Evolutionary conservation across 495 filamentous ascomycete genomes (phyloP).

Genomic region (Sporormia fimetaria): DNA sequence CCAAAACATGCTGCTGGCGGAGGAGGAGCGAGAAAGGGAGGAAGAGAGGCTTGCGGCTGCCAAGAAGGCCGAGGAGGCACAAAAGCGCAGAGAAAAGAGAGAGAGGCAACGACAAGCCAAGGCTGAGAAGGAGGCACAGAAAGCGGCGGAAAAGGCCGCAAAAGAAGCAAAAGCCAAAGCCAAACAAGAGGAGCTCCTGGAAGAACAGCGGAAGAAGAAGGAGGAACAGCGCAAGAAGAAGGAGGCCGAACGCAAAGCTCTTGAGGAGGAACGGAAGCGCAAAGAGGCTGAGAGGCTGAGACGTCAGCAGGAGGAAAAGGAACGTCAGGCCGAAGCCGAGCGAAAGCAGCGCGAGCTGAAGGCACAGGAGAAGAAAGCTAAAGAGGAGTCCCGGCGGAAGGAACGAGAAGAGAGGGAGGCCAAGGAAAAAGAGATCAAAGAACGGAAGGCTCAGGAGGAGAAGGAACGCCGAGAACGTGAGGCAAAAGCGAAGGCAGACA

Average conservation of each 20-base stretch:
- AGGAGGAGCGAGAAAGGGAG: constrained; percentile 68
- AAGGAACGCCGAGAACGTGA: constrained; percentile 40
- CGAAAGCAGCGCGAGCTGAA: constrained; percentile 63
- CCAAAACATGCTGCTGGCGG: constrained; percentile 81
- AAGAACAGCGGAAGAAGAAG: constrained; percentile 65
- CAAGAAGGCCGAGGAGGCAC: constrained; percentile 85
- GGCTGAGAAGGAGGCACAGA: constrained; percentile 77
- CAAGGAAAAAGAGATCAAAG: constrained; percentile 46
- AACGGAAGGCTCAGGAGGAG: constrained; percentile 43
- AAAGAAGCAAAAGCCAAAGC: constrained; percentile 70
- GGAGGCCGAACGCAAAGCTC: constrained; percentile 82
- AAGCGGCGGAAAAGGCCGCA: constrained; percentile 82
- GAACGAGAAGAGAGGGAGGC: constrained; percentile 68
- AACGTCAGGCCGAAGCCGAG: constrained; percentile 65
- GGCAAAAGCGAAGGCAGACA: constrained; percentile 29
- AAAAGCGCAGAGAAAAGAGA: constrained; percentile 86
- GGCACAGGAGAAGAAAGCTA: constrained; percentile 57
- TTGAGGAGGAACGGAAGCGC: constrained; percentile 70
- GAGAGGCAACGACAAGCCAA: constrained; percentile 71
- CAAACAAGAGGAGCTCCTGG: constrained; percentile 65
- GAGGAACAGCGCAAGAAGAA: constrained; percentile 88
- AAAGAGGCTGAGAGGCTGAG: constrained; percentile 72
- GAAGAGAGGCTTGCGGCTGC: constrained; percentile 73
- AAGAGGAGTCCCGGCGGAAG: constrained; percentile 49
- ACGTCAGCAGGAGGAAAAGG: constrained; percentile 68